These are phyloP conservation scores for Fusarium papillatum DNA, from an alignment of 2,329 filamentous ascomycete genomes.

Conservation along the genomic window DNA sequence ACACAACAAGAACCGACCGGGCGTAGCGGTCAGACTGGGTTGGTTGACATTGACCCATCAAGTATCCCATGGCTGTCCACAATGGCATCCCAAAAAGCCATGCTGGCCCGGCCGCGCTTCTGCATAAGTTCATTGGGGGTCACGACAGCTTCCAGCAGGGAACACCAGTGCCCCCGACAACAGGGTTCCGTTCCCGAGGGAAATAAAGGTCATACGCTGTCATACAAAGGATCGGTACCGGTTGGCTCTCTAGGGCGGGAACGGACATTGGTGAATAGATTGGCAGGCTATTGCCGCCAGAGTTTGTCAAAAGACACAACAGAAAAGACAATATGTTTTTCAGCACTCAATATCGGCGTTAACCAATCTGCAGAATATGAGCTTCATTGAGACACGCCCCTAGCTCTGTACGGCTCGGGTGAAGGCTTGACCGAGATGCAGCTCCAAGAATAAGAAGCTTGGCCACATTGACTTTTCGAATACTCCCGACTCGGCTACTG, in stretches of 20 bases:
- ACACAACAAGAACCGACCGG: constrained; percentile 17
- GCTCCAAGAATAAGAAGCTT: constrained; percentile 5
- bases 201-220: constrained; percentile 16
- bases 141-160: constrained; percentile 16
- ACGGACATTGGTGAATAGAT: constrained; percentile 26
- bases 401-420: constrained; percentile 7
- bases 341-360: constrained; percentile 4
- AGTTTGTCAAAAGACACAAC: constrained; percentile 10
- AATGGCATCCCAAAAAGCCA: constrained; percentile 8
- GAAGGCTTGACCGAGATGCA: constrained; percentile 26
- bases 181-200: constrained; percentile 26
- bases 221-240: constrained; percentile 11
- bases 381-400: background rate
- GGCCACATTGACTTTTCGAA: background rate
- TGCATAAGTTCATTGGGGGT: constrained; percentile 11
- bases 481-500: constrained; percentile 14
- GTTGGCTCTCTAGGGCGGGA: constrained; percentile 8
- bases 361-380: background rate
- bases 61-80: background rate
- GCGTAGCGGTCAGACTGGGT: background rate
- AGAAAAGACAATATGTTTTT: constrained; percentile 7
- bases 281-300: constrained; percentile 6
- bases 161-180: constrained; percentile 7
- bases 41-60: background rate
- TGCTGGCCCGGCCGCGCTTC: constrained; percentile 1